These are phyloP conservation scores for Apiospora hydei DNA, from an alignment of 2,329 filamentous ascomycete genomes.

Conservation along the genomic window DNA sequence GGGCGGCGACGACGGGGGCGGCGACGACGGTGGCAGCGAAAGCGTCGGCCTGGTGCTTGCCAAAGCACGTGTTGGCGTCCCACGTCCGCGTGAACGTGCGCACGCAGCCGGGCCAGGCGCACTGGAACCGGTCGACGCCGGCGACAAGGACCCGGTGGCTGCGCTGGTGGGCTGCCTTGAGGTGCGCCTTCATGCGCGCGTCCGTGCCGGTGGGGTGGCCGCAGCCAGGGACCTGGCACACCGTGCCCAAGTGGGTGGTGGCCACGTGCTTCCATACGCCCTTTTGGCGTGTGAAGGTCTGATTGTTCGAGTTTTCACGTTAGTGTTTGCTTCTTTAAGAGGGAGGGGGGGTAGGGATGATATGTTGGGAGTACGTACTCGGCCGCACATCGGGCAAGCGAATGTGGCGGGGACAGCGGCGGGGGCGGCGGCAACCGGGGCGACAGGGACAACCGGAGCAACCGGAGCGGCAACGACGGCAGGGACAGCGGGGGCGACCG, in stretches of 20 bases:
- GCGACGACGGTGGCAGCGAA: neutral
- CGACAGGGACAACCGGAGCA: no score
- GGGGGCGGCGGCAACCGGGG: neutral
- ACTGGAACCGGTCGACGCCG: neutral
- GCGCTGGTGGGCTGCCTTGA: neutral
- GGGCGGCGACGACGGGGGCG: neutral
- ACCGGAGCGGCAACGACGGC: no score
- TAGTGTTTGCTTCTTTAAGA: neutral
- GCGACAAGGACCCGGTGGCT: no score
- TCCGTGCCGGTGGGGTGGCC: neutral
- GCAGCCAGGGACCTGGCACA: neutral
- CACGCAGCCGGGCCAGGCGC: neutral
- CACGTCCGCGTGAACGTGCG: neutral
- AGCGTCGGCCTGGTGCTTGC: neutral
- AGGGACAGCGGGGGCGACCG: neutral
- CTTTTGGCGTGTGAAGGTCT: neutral
- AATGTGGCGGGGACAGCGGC: neutral
- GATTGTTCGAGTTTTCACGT: neutral
- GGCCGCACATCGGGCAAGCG: neutral
- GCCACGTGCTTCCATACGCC: neutral
- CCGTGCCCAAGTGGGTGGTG: neutral
- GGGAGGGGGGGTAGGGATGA: neutral
- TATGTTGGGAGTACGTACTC: no score
- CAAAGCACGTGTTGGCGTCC: neutral
- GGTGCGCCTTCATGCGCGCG: neutral